These are phyloP conservation scores for Raddia distichophylla DNA, from an alignment of 176 grass and related monocot genomes.

Conservation along the genomic window DNA sequence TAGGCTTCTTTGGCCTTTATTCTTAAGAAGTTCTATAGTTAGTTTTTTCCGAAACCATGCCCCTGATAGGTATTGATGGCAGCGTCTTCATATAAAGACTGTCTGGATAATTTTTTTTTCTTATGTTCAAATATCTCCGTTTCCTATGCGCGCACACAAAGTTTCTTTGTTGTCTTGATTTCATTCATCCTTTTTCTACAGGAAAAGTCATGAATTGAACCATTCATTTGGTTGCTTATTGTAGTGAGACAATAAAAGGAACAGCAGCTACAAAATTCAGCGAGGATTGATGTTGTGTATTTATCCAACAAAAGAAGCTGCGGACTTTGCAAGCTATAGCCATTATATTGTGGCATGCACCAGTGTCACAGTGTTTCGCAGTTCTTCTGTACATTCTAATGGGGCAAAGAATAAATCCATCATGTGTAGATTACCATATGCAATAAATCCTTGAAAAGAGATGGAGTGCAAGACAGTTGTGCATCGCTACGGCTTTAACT, in stretches of 20 bases:
- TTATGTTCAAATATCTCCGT: background rate
- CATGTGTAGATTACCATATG: background rate
- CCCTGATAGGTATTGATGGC: background rate
- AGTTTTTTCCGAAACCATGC: background rate
- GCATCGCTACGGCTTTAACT: background rate
- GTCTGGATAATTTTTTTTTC: too few species aligned
- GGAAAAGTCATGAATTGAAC: background rate
- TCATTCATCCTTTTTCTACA: background rate
- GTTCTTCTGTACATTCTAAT: background rate
- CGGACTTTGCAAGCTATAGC: background rate
- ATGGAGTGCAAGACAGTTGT: background rate
- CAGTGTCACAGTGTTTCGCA: background rate
- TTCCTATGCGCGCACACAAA: background rate
- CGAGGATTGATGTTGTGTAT: slow-evolving; percentile 13
- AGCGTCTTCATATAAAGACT: too few species aligned
- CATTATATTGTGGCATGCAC: background rate
- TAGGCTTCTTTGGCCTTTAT: slow-evolving; percentile 15
- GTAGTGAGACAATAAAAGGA: slow-evolving; percentile 27
- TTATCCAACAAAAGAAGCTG: slow-evolving; percentile 11
- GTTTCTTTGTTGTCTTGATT: slow-evolving; percentile 10
- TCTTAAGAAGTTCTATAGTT: background rate
- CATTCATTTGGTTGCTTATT: slow-evolving; percentile 17
- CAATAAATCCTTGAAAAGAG: background rate
- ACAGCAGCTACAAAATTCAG: background rate
- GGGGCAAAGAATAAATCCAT: background rate